Conservation (phyloP, 345 rosid genomes). For the Syzygium oleosum region DNA sequence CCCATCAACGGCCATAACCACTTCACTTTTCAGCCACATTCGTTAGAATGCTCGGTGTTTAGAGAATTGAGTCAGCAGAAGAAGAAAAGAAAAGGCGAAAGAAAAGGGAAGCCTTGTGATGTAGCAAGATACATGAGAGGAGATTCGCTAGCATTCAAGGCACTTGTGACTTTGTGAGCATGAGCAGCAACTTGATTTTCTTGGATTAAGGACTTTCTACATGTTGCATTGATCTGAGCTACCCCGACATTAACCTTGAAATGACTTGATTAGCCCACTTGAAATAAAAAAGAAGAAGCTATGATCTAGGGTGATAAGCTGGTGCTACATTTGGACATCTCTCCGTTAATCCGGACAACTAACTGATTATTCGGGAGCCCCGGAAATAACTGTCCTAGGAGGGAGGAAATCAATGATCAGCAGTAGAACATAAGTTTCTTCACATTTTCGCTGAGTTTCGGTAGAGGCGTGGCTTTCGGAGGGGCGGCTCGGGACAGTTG, state of each 20-base stretch:
- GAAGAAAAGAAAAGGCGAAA: not conserved
- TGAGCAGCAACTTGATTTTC: not conserved
- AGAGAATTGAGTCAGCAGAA: not conserved
- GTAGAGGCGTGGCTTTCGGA: conserved; percentile 73
- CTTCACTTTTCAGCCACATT: not conserved
- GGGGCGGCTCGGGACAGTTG: conserved; percentile 57
- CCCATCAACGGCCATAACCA: not conserved
- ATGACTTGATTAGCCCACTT: not conserved
- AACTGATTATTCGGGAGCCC: not conserved
- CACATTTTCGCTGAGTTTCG: conserved; percentile 74
- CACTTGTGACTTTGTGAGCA: not conserved
- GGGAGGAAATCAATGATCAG: conserved; percentile 16
- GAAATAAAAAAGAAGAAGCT: not conserved
- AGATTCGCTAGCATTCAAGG: not conserved
- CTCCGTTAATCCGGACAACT: not conserved
- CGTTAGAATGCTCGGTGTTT: not conserved
- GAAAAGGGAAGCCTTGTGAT: not conserved
- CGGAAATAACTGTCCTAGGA: not conserved
- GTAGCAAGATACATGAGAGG: not conserved
- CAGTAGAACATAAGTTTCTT: conserved; percentile 95
- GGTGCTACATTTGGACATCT: not conserved
- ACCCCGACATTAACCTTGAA: not conserved
- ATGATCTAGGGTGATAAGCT: not conserved
- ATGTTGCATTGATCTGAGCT: not conserved
- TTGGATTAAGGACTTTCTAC: not conserved